These are phyloP conservation scores for Candida gorgasii DNA, from an alignment of 805 yeast species.

Conservation along the genomic window DNA sequence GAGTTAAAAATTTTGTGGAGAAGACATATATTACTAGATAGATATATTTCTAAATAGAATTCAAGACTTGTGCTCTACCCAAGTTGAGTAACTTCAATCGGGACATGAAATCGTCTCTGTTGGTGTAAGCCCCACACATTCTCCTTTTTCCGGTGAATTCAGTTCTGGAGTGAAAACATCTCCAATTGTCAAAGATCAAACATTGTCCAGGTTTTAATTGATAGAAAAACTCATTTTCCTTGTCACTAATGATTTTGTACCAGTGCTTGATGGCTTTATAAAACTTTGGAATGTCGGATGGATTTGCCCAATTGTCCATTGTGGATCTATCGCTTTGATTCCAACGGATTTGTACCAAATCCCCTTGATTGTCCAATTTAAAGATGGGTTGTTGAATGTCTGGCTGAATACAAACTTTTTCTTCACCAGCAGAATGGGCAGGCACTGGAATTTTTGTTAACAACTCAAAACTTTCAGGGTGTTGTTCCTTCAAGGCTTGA, in stretches of 20 bases:
- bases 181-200: conserved; percentile 71
- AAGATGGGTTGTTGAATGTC: conserved; percentile 57
- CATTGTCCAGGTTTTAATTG: conserved; percentile 66
- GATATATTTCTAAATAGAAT: conserved; percentile 26
- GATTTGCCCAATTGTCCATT: conserved; percentile 50
- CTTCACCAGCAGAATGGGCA: conserved; percentile 79
- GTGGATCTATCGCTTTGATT: conserved; percentile 69
- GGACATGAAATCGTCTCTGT: conserved; percentile 63
- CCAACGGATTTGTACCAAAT: conserved; percentile 66
- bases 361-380: conserved; percentile 51
- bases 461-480: conserved; percentile 54
- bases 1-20: not conserved
- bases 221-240: conserved; percentile 52
- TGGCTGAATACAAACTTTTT: conserved; percentile 59
- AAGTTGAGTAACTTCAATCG: conserved; percentile 45
- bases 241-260: conserved; percentile 51
- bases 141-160: conserved; percentile 67
- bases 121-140: conserved; percentile 72
- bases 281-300: conserved; percentile 50
- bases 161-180: conserved; percentile 68
- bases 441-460: conserved; percentile 53
- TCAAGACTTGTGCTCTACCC: conserved; percentile 49
- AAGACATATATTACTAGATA: too few relatives aligned
- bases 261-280: conserved; percentile 61
- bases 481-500: conserved; percentile 39